phyloP scores from a whole-genome alignment of 768 basidiomycete genomes.

The Hortiboletus flavorubellus region DNA sequence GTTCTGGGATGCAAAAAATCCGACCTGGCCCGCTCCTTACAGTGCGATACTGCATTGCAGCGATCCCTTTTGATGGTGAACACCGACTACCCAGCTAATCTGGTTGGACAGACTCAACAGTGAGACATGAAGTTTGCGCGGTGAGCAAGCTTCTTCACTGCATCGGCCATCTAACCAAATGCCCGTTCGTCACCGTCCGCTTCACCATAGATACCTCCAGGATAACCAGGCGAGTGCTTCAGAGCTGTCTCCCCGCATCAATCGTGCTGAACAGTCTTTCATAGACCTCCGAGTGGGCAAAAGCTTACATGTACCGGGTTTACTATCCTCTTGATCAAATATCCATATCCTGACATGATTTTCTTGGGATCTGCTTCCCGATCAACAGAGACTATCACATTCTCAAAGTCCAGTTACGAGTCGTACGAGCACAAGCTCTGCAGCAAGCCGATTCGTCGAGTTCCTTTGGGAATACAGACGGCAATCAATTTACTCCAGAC shows the following conservation, averaged over 20 bases:
- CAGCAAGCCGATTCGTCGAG: slow-evolving; percentile 23
- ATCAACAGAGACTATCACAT: slow-evolving; percentile 61
- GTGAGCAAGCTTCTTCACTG: slow-evolving; percentile 27
- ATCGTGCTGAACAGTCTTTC: slow-evolving; percentile 1
- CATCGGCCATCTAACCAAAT: background rate
- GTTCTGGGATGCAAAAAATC: slow-evolving; percentile 4
- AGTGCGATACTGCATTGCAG: background rate
- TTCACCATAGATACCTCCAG: slow-evolving; percentile 53
- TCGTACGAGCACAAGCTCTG: slow-evolving; percentile 39
- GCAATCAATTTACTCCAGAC: background rate
- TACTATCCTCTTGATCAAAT: background rate
- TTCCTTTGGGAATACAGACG: slow-evolving; percentile 6
- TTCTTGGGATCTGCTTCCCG: background rate
- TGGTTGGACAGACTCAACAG: background rate
- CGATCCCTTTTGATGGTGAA: background rate
- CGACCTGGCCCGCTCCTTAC: slow-evolving; percentile 11
- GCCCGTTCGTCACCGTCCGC: background rate
- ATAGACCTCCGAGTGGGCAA: slow-evolving; percentile 63
- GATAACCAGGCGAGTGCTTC: slow-evolving; percentile 56
- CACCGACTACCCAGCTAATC: background rate
- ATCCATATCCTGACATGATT: background rate
- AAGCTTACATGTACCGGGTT: slow-evolving; percentile 30
- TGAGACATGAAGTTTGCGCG: slow-evolving; percentile 56
- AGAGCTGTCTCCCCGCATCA: background rate
- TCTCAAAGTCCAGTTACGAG: slow-evolving; percentile 63